phyloP scores from a whole-genome alignment of 129 eudicot genomes.

The Flaveria trinervia region DNA sequence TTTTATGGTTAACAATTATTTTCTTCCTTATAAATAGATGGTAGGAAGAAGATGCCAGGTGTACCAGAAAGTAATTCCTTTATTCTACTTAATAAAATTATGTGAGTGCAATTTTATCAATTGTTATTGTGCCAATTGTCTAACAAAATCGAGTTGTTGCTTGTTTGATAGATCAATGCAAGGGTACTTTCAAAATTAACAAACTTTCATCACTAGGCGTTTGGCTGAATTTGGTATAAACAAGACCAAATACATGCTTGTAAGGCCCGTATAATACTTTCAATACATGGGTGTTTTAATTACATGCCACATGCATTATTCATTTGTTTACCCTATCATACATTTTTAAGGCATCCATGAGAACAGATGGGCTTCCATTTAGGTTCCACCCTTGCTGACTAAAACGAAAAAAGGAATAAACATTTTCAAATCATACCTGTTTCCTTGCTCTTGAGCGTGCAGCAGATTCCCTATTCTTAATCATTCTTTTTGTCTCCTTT shows the following conservation, averaged over 20 bases:
- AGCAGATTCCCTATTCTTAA: conserved; percentile 85
- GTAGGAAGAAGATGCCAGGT: too few relatives aligned
- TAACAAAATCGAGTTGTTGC: not conserved
- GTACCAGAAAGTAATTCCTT: too few relatives aligned
- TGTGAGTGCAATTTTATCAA: too few relatives aligned
- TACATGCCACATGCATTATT: not conserved
- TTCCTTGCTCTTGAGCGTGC: conserved; percentile 88
- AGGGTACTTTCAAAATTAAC: not conserved
- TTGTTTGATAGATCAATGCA: not conserved
- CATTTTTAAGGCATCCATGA: not conserved
- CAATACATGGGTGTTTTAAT: not conserved
- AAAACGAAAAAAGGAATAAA: not conserved
- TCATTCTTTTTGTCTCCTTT: conserved; percentile 92
- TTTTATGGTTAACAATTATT: too few relatives aligned
- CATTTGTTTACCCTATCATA: not conserved
- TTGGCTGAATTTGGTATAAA: conserved; percentile 6
- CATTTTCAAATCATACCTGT: conserved; percentile 47
- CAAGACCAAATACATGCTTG: not conserved
- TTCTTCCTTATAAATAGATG: too few relatives aligned
- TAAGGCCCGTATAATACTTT: not conserved
- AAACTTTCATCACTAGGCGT: not conserved
- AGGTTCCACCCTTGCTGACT: not conserved
- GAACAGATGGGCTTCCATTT: not conserved
- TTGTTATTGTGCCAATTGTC: too few relatives aligned
- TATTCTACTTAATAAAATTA: too few relatives aligned